These are phyloP conservation scores for Lotus japonicus DNA, from an alignment of 306 rosid genomes.

Conservation along the genomic window DNA sequence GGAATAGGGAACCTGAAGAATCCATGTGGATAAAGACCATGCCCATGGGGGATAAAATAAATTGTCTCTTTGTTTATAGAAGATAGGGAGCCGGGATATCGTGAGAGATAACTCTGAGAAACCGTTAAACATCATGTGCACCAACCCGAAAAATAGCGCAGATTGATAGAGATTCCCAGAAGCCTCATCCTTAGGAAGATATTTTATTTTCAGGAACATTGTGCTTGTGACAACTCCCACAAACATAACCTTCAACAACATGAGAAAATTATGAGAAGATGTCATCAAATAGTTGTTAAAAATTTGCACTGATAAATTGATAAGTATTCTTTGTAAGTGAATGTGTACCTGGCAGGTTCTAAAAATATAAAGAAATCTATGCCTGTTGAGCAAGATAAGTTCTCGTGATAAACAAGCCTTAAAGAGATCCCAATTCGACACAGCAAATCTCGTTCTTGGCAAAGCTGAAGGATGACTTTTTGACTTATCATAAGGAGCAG, in stretches of 20 bases:
- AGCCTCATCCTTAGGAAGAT: constrained; percentile 45
- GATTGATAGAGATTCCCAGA: constrained; percentile 62
- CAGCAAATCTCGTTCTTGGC: constrained; percentile 45
- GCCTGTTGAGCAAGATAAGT: constrained; percentile 43
- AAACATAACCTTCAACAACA: constrained; percentile 54
- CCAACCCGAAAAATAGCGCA: constrained; percentile 62
- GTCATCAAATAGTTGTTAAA: not conserved
- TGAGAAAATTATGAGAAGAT: not conserved
- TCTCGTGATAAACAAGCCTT: constrained; percentile 74
- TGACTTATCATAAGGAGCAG: constrained; percentile 51
- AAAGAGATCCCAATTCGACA: constrained; percentile 48
- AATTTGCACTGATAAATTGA: not conserved
- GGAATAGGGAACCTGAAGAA: constrained; percentile 75
- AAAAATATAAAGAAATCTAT: constrained; percentile 66
- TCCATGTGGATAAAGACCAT: constrained; percentile 69
- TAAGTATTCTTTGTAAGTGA: not conserved
- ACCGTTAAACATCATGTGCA: constrained; percentile 88
- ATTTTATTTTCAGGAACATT: constrained; percentile 43
- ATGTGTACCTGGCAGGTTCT: constrained; percentile 67
- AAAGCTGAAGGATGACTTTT: constrained; percentile 53
- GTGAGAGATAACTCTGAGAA: constrained; percentile 69
- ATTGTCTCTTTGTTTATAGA: constrained; percentile 81
- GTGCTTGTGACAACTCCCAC: constrained; percentile 73
- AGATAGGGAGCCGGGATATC: constrained; percentile 78
- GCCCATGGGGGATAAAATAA: constrained; percentile 73